These are phyloP conservation scores for Blastomyces silverae DNA, from an alignment of 2,329 filamentous ascomycete genomes.

Conservation along the genomic window DNA sequence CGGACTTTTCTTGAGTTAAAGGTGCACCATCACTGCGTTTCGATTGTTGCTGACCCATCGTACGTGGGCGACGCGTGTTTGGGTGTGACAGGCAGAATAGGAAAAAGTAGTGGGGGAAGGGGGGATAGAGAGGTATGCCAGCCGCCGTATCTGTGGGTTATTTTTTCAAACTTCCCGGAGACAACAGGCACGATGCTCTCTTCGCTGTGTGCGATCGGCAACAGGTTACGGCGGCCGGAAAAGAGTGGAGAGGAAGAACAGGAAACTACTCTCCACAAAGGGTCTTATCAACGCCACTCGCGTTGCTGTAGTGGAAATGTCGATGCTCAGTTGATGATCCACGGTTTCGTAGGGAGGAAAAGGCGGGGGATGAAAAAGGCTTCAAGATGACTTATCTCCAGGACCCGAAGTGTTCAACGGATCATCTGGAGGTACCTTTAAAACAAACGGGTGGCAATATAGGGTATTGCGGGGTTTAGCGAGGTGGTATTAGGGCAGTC, in stretches of 20 bases:
- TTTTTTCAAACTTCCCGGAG: background rate
- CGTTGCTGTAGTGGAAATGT: constrained; percentile 17
- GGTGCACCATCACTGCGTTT: constrained; percentile 50
- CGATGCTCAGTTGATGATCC: constrained; percentile 18
- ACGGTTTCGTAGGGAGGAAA: constrained; percentile 18
- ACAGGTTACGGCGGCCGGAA: constrained; percentile 22
- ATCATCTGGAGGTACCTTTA: background rate
- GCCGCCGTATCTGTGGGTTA: constrained; percentile 3
- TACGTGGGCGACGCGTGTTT: constrained; percentile 24
- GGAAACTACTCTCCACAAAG: constrained; percentile 21
- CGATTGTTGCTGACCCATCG: constrained; percentile 49
- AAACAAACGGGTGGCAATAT: background rate
- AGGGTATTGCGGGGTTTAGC: background rate
- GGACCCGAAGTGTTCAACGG: constrained; percentile 17
- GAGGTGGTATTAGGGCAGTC: background rate
- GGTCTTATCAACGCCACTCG: constrained; percentile 18
- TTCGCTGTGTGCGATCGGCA: background rate
- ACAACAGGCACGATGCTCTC: constrained; percentile 7
- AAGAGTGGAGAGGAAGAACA: constrained; percentile 23
- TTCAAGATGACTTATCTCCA: constrained; percentile 19
- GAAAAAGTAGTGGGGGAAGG: background rate
- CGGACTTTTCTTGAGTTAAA: constrained; percentile 29
- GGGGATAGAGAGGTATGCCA: constrained; percentile 4
- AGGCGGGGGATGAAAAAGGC: constrained; percentile 14
- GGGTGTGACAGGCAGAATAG: background rate